A percentile compares a stretch with the other conserved stretches of the same genome.
These are phyloP conservation scores for Rhodamnia rubescens DNA, from an alignment of 345 rosid species.

Conservation along the genomic window DNA sequence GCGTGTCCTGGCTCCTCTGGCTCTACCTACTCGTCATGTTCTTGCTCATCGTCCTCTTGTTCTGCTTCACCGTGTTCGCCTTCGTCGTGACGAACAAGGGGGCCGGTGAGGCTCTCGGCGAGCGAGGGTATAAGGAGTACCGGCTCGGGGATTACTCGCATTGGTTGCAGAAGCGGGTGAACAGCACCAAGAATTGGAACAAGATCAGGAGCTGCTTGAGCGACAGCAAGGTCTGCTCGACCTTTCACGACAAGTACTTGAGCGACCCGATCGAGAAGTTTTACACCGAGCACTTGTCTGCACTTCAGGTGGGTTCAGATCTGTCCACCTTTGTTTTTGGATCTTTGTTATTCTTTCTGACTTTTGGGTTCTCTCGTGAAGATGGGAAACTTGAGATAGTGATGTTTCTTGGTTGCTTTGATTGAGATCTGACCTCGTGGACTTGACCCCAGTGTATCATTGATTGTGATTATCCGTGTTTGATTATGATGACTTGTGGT, in stretches of 20 bases:
- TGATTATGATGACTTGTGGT: background rate
- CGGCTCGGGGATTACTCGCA: constrained; percentile 9
- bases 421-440: background rate
- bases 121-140: constrained; percentile 74
- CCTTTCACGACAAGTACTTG: constrained; percentile 1
- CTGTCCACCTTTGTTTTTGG: background rate
- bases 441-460: background rate
- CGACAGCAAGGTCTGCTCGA: constrained; percentile 11
- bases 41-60: constrained; percentile 42
- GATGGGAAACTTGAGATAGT: background rate
- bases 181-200: constrained; percentile 11
- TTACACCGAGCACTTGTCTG: constrained; percentile 4
- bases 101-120: constrained; percentile 47
- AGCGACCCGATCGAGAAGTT: constrained; percentile 6
- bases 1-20: constrained; percentile 77
- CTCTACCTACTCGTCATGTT: constrained; percentile 71
- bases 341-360: background rate
- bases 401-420: background rate
- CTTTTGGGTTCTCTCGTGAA: background rate
- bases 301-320: constrained; percentile 12
- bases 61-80: constrained; percentile 72
- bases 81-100: constrained; percentile 78
- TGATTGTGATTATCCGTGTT: background rate
- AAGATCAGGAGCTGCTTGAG: constrained; percentile 15
- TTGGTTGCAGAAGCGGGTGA: constrained; percentile 16